A percentile compares a stretch with the other conserved stretches of the same genome.
phyloP scores from a whole-genome alignment of 495 filamentous ascomycete genomes.

The Symbiotaphrina buchneri region DNA sequence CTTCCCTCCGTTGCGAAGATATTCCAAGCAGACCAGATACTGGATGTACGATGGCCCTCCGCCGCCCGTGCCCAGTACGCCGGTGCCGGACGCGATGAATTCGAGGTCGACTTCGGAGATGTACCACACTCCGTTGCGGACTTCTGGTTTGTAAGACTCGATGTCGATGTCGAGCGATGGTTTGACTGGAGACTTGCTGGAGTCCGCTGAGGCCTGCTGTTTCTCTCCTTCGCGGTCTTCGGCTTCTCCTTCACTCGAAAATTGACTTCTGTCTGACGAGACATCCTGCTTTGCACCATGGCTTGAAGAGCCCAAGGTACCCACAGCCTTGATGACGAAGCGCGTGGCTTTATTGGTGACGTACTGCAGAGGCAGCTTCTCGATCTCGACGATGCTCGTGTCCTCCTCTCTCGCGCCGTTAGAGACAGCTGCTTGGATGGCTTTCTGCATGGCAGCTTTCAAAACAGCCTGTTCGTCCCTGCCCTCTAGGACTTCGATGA shows the following conservation, averaged over 20 bases:
- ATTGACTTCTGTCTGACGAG: slow-evolving; percentile 2
- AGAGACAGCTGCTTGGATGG: too few species aligned
- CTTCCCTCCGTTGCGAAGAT: slow-evolving; percentile 4
- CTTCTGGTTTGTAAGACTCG: too few species aligned
- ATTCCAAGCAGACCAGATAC: slow-evolving; percentile 9
- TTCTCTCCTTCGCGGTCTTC: slow-evolving; percentile 4
- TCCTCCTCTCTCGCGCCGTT: too few species aligned
- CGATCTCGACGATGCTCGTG: slow-evolving; percentile 14
- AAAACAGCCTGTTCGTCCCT: too few species aligned
- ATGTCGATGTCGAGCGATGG: too few species aligned
- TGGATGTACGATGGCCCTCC: slow-evolving; percentile 12
- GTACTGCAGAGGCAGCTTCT: slow-evolving; percentile 16
- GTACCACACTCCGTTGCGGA: slow-evolving; percentile 21
- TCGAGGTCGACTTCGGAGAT: slow-evolving; percentile 9
- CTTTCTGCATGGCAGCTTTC: too few species aligned
- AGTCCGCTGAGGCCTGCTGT: too few species aligned
- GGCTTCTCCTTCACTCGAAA: slow-evolving; percentile 1
- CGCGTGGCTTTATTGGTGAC: slow-evolving; percentile 14
- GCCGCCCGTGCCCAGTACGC: slow-evolving; percentile 10
- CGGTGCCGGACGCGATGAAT: slow-evolving; percentile 11
- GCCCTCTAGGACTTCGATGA: too few species aligned
- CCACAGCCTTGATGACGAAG: slow-evolving; percentile 14
- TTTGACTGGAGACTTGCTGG: too few species aligned
- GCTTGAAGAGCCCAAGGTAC: slow-evolving; percentile 11
- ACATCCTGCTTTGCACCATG: too few species aligned